A percentile compares a stretch with the other conserved stretches of the same genome.
Evolutionary conservation across 352 stramenopile species (phyloP).

Genomic region (Globisporangium paroecandrum): DNA sequence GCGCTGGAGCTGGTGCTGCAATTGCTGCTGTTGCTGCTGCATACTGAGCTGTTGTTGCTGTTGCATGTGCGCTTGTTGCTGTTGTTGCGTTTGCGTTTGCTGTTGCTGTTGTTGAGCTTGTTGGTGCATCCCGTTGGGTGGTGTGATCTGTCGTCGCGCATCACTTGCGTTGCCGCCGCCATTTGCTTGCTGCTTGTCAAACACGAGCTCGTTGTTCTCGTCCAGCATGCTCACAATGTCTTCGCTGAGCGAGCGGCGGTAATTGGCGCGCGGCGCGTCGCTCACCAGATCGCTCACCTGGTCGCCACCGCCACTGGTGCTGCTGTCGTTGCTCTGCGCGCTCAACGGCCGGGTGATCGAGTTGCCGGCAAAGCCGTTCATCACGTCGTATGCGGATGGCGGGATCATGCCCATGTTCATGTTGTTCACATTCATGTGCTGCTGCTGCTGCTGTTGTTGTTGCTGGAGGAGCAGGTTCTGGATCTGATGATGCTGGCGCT

Average conservation of each 20-base stretch:
- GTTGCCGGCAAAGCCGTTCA: constrained; percentile 1
- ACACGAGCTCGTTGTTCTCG: constrained; percentile 39
- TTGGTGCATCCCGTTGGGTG: constrained; percentile 13
- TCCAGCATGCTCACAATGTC: constrained; percentile 78
- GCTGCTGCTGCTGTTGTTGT: constrained; percentile 16
- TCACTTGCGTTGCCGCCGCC: constrained; percentile 14
- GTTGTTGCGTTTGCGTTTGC: neutral
- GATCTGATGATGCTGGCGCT: neutral
- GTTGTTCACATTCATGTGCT: constrained; percentile 16
- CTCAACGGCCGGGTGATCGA: constrained; percentile 13
- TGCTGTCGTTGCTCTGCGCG: constrained; percentile 17
- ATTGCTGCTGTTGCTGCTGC: constrained; percentile 18
- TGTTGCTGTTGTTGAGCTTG: constrained; percentile 2
- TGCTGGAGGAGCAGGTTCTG: constrained; percentile 14
- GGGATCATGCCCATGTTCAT: constrained; percentile 16
- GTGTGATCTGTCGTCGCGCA: constrained; percentile 13
- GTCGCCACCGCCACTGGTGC: constrained; percentile 8
- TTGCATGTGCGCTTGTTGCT: constrained; percentile 15
- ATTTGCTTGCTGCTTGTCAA: constrained; percentile 22
- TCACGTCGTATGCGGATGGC: constrained; percentile 17
- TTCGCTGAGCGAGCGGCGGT: constrained; percentile 66
- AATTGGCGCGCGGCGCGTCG: constrained; percentile 27
- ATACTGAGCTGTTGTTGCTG: constrained; percentile 21
- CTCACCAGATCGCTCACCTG: constrained; percentile 13
- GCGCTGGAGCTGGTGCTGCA: constrained; percentile 19